Conservation (phyloP, 2,329 filamentous ascomycete species). For the Trichophyton verrucosum region DNA sequence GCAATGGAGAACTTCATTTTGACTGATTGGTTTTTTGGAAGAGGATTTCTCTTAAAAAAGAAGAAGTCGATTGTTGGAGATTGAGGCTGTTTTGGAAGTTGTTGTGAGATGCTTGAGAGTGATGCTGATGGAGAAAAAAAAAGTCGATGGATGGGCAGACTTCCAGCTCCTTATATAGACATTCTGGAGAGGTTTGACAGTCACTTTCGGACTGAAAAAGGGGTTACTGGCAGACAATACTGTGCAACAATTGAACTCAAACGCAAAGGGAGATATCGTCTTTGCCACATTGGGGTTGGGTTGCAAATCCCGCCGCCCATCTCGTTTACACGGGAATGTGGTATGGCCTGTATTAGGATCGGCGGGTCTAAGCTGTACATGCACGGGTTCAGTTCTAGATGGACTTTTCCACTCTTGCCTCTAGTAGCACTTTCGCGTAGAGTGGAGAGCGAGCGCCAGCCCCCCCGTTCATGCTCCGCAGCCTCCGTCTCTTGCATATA, state of each 20-base stretch:
- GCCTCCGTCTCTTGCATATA: not conserved
- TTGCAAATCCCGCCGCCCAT: not conserved
- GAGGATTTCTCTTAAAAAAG: slow-evolving; percentile 6
- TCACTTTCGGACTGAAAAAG: not conserved
- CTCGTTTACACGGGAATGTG: not conserved
- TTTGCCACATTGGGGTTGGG: slow-evolving; percentile 1
- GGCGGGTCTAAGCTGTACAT: slow-evolving; percentile 1
- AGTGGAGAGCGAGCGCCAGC: no score
- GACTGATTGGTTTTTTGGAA: slow-evolving; percentile 7
- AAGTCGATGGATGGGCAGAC: slow-evolving; percentile 5
- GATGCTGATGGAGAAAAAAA: slow-evolving; percentile 12
- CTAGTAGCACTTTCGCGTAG: no score
- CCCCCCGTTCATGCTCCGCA: no score
- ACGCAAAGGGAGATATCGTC: slow-evolving; percentile 1
- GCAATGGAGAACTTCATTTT: slow-evolving; percentile 23
- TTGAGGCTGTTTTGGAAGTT: slow-evolving; percentile 5
- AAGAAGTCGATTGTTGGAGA: slow-evolving; percentile 6
- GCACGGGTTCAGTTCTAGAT: not conserved
- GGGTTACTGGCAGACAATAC: slow-evolving; percentile 3
- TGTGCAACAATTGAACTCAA: slow-evolving; percentile 1
- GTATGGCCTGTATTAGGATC: not conserved
- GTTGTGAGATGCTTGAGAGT: slow-evolving; percentile 9
- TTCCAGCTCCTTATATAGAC: slow-evolving; percentile 10
- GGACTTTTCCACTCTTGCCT: not conserved
- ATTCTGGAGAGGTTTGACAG: not conserved